Percentiles rank a stretch among this genome's conserved stretches.
These are phyloP conservation scores for Ganoderma multipileum DNA, from an alignment of 1,284 basidiomycete species.

Conservation along the genomic window DNA sequence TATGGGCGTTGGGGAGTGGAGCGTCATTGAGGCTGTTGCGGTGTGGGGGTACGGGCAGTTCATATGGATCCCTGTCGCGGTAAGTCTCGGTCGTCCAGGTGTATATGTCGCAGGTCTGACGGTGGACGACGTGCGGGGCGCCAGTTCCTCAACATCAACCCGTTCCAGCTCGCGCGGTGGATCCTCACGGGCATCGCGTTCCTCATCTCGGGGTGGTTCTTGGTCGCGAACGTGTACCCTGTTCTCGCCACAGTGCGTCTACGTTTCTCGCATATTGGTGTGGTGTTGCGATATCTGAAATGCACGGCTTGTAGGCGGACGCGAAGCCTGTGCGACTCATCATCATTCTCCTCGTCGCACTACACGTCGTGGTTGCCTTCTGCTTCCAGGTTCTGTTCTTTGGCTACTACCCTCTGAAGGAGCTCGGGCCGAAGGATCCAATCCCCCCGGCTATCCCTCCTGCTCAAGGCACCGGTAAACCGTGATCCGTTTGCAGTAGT, in stretches of 20 bases:
- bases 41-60: conserved; percentile 81
- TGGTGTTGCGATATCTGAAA: conserved; percentile 4
- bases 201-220: conserved; percentile 82
- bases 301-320: conserved; percentile 63
- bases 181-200: conserved; percentile 76
- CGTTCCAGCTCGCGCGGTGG: conserved; percentile 83
- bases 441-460: conserved; percentile 38
- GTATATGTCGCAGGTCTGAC: not conserved
- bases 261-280: not conserved
- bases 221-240: conserved; percentile 87
- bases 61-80: conserved; percentile 81
- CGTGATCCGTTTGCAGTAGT: not conserved
- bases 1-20: conserved; percentile 86
- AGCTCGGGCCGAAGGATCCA: conserved; percentile 54
- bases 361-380: conserved; percentile 81
- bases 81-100: conserved; percentile 44
- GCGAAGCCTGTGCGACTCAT: conserved; percentile 84
- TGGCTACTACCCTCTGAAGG: conserved; percentile 74
- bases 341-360: conserved; percentile 70
- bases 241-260: conserved; percentile 80
- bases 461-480: not conserved
- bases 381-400: conserved; percentile 91
- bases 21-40: conserved; percentile 78
- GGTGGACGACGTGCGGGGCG: not conserved
- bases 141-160: conserved; percentile 85